These are phyloP conservation scores for Cordyceps farinosa DNA, from an alignment of 2,329 filamentous ascomycete genomes.

Conservation along the genomic window DNA sequence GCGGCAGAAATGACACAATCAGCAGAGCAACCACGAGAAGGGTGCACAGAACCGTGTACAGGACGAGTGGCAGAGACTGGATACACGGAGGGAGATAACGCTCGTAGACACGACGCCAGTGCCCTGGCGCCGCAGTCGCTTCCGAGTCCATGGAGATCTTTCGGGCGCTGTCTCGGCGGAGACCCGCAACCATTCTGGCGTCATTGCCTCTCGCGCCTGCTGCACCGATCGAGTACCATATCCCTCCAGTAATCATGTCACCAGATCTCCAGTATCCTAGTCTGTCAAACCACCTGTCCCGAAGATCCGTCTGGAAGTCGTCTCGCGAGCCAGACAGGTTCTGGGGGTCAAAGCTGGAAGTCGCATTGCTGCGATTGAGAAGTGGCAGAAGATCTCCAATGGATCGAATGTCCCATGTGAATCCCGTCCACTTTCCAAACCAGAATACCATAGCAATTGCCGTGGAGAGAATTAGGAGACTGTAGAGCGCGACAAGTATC, in stretches of 20 bases:
- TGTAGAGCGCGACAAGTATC: constrained; percentile 71
- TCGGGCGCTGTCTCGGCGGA: constrained; percentile 29
- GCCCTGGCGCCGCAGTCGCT: constrained; percentile 27
- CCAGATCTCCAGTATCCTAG: constrained; percentile 84
- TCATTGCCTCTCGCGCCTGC: constrained; percentile 34
- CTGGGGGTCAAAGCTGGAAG: constrained; percentile 68
- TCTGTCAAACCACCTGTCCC: constrained; percentile 59
- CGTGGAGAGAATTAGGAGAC: constrained; percentile 58
- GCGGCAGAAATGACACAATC: constrained; percentile 72
- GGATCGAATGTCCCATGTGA: constrained; percentile 81
- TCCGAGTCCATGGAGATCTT: constrained; percentile 32
- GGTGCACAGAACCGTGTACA: constrained; percentile 59
- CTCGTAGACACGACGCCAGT: constrained; percentile 36
- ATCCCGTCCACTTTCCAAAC: constrained; percentile 62
- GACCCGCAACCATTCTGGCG: constrained; percentile 23
- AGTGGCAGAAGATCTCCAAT: constrained; percentile 78
- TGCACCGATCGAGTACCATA: constrained; percentile 76
- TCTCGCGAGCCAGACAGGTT: constrained; percentile 47
- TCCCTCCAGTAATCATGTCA: constrained; percentile 55
- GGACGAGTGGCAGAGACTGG: constrained; percentile 60
- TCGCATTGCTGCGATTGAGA: constrained; percentile 74
- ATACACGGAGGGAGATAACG: constrained; percentile 77
- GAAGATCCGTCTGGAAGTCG: constrained; percentile 52
- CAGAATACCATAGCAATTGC: constrained; percentile 59
- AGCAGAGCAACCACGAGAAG: constrained; percentile 67